Evolutionary conservation across 176 grass and related monocot genomes (phyloP), one percentile per base, ranked within the genome.

Genomic region (Oryza australiensis): DNA sequence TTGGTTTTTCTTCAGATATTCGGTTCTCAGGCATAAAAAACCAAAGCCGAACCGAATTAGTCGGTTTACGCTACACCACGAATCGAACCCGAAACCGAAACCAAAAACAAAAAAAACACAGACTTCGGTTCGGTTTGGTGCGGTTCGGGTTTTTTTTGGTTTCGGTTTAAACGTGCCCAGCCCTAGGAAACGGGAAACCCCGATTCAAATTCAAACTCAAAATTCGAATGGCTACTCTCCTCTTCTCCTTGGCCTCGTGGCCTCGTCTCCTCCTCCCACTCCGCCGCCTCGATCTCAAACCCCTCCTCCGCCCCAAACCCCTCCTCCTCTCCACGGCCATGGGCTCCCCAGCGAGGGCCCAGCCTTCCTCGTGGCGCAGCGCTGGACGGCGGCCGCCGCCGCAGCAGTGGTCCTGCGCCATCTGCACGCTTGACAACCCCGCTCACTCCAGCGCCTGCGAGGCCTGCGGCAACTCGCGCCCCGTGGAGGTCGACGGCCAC

Each of bases 341-440:
- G 72, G 33, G 53, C 7, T 71, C 74, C 18, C 7, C 66, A 27
- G 1, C 46, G 63, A 51, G 16, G 48, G 5, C 16, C 5, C 16
- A 20, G 48, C 38, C 9, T 40, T 40, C 38, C 38, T 40, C 38
- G 38, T 40, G 38, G 38, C 38, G 38, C 38, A 40, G 38, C 38
- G 9, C 38, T 8, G 38, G 38, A 1, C 38, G 38, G 9, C 37
- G 7, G 37, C 42, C 12, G 42, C 42, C 12, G 42, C 43, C 3
- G 12, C 13, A 4, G 13, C 13, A 15, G 62, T 97, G 94, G 92
- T 1, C 73, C 49, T 97, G 92, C 76, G 51, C 23, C 27, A 9
- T 18, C 14, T 97, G 94, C 87, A 97, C 94, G 29, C 63, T 92
- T n/a, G 0, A 62, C 22, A 97, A 97, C 70, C 38, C 80, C 32